Percentiles rank a stretch among this genome's conserved stretches.
These are phyloP conservation scores for Pichia ethanolica DNA, from an alignment of 805 yeast genomes.

Conservation along the genomic window DNA sequence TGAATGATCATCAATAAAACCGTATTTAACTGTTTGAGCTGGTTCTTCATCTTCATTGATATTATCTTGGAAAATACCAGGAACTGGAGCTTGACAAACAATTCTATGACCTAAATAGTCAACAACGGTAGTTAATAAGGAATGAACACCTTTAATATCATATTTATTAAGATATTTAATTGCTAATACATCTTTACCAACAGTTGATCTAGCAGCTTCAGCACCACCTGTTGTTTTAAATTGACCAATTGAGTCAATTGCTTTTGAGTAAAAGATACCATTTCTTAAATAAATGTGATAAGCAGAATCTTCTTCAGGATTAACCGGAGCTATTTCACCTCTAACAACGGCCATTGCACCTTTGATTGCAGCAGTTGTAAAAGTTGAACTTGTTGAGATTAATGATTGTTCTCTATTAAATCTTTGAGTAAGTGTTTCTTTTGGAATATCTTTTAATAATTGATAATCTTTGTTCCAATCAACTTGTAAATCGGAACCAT, in stretches of 20 bases:
- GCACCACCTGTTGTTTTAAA: slow-evolving; percentile 68
- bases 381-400: slow-evolving; percentile 65
- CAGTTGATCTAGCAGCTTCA: slow-evolving; percentile 77
- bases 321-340: slow-evolving; percentile 71
- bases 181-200: slow-evolving; percentile 70
- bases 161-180: slow-evolving; percentile 60
- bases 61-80: slow-evolving; percentile 60
- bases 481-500: slow-evolving; percentile 49
- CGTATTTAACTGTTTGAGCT: slow-evolving; percentile 58
- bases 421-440: slow-evolving; percentile 47
- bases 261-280: slow-evolving; percentile 81
- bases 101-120: slow-evolving; percentile 87
- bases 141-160: slow-evolving; percentile 56
- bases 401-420: slow-evolving; percentile 69
- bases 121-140: slow-evolving; percentile 74
- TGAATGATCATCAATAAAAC: slow-evolving; percentile 56
- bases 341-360: slow-evolving; percentile 73
- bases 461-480: slow-evolving; percentile 94
- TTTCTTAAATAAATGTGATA: slow-evolving; percentile 68
- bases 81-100: slow-evolving; percentile 91
- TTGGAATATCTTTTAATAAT: slow-evolving; percentile 65
- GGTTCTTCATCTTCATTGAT: slow-evolving; percentile 35
- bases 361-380: slow-evolving; percentile 63
- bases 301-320: slow-evolving; percentile 60
- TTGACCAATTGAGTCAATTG: slow-evolving; percentile 59